phyloP scores from a whole-genome alignment of 73 alveolate species.

The Tetrahymena borealis region DNA sequence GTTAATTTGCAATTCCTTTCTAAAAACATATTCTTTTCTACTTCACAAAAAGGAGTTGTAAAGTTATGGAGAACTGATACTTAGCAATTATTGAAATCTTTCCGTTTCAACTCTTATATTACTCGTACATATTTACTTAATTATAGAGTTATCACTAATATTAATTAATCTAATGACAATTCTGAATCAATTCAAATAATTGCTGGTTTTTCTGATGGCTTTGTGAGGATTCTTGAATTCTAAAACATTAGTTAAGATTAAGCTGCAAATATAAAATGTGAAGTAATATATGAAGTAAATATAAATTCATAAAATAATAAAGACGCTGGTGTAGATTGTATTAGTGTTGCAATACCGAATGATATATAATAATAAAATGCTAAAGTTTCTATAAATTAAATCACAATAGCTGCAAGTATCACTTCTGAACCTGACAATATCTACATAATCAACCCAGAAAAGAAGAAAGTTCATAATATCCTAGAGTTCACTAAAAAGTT shows the following conservation, averaged over 20 bases:
- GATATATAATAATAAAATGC: not conserved
- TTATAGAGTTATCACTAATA: not conserved
- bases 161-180: not conserved
- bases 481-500: not conserved
- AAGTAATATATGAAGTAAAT: not conserved
- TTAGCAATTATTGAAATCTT: not conserved
- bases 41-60: not conserved
- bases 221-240: not conserved
- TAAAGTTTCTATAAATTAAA: not conserved
- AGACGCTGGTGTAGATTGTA: not conserved
- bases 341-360: not conserved
- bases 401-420: not conserved
- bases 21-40: not conserved
- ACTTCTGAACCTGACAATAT: not conserved
- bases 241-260: not conserved
- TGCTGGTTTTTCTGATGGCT: not conserved
- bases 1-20: not conserved
- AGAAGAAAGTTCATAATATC: not conserved
- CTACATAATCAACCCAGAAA: not conserved
- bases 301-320: not conserved
- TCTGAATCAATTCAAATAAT: not conserved
- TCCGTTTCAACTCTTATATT: not conserved
- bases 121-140: not conserved
- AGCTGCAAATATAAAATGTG: not conserved
- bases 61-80: not conserved